Evolutionary conservation across 805 yeast species (phyloP), one percentile per base, ranked within the genome.

Genomic region (Ogataea naganishii): DNA sequence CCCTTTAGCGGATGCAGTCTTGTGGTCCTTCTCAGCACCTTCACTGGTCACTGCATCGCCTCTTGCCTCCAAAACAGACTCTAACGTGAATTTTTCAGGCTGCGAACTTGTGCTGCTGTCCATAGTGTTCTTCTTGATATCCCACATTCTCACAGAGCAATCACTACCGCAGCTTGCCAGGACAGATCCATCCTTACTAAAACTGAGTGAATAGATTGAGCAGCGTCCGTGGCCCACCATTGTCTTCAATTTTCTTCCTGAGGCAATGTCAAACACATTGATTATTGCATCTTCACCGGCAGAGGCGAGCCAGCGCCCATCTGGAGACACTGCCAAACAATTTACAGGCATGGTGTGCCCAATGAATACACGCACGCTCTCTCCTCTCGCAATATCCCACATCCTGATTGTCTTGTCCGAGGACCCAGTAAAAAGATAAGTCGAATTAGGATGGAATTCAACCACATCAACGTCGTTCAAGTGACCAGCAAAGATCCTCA

Each of bases 401-500:
- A 92, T 88, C 39, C 98, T 69, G 48, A 94, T 80, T 0, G 97
- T 85, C 58, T 86, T 85, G 58, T 92, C 99, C 39, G 88, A 74
- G 5, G 95, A 84, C 6, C 98, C 99, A 0, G 98, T 89, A 48
- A 92, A 78, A 6, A 92, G 76, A 51, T 92, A 92, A 28, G 88
- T 81, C 7, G 96, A 88, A 54, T 92, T 92, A 16, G 98, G 97
- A 59, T 92, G 98, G 70, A 89, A 92, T 29, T 77, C 78, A 21
- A 89, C 94, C 42, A 89, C 77, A 51, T 92, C 97, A 22, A 92
- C 97, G 60, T 92, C 99, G 47, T 85, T 82, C 46, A 88, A 69
- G 58, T 92, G 99, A 1, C 99, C 99, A 0, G 97, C 97, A 63
- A 92, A 89, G 16, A 92, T 83, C 43, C 98, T 68, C 45, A 92